These are phyloP conservation scores for Chytriomyces sp. DNA, from an alignment of 192 early-diverging fungal species.

Conservation along the genomic window DNA sequence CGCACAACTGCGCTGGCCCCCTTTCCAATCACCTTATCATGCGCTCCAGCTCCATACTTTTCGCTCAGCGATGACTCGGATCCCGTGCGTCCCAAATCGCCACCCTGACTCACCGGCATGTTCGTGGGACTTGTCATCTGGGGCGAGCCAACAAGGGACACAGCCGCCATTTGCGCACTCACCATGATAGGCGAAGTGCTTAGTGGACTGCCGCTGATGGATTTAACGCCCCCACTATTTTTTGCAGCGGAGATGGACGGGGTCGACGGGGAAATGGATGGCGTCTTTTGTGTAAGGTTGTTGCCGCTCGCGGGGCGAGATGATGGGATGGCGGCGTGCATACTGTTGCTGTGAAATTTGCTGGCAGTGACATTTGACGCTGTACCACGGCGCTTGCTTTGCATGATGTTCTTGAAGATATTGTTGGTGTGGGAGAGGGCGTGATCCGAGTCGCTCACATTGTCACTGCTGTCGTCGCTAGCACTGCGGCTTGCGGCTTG, in stretches of 20 bases:
- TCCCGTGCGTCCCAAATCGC: slow-evolving; percentile 16
- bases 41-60: slow-evolving; percentile 52
- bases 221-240: too few relatives aligned
- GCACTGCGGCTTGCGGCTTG: background rate
- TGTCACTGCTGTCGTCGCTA: background rate
- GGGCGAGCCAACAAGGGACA: background rate
- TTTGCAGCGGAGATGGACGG: background rate
- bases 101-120: background rate
- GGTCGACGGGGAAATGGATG: background rate
- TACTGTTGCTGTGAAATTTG: background rate
- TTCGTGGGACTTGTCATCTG: background rate
- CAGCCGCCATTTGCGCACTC: background rate
- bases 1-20: slow-evolving; percentile 56
- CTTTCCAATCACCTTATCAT: slow-evolving; percentile 45
- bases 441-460: slow-evolving; percentile 17
- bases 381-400: background rate
- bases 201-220: too few relatives aligned
- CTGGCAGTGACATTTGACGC: background rate
- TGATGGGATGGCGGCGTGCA: background rate
- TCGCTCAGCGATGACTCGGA: slow-evolving; percentile 50
- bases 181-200: background rate
- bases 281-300: background rate
- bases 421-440: background rate
- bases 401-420: slow-evolving; percentile 31
- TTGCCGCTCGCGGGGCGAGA: background rate